phyloP scores from a whole-genome alignment of 164 flowering plant genomes.

The Vitis cinerea region DNA sequence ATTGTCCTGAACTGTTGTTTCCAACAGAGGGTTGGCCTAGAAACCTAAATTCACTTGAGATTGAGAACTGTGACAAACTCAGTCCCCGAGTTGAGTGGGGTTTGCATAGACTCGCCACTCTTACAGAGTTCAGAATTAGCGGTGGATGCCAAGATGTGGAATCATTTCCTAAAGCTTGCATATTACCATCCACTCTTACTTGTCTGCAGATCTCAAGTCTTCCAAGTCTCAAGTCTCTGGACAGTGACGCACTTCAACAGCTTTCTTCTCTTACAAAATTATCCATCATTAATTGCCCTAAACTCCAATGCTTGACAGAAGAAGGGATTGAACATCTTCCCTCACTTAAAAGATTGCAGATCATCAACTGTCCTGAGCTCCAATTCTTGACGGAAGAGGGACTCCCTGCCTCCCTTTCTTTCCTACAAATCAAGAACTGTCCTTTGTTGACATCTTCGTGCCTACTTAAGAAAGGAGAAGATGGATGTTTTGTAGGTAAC shows the following conservation, averaged over 20 bases:
- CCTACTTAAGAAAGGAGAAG: too few relatives aligned
- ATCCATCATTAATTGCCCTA: too few relatives aligned
- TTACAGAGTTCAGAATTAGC: not conserved
- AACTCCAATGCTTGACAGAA: not conserved
- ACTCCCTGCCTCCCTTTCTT: not conserved
- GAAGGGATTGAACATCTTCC: not conserved
- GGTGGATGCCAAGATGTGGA: not conserved
- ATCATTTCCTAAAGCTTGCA: conserved; percentile 1
- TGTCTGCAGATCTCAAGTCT: not conserved
- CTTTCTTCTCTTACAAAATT: too few relatives aligned
- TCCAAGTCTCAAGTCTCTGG: not conserved
- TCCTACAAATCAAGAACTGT: not conserved
- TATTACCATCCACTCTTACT: not conserved
- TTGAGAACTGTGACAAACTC: not conserved
- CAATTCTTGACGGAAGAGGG: not conserved
- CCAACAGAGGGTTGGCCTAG: conserved; percentile 9
- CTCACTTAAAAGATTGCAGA: not conserved
- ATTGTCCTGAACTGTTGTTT: conserved; percentile 4
- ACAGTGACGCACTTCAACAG: not conserved
- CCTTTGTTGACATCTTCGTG: not conserved
- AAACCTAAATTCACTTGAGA: not conserved
- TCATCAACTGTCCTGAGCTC: not conserved
- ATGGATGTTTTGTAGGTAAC: too few relatives aligned
- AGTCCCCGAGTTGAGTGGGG: conserved; percentile 1
- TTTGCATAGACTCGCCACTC: not conserved